Percentiles rank a stretch among this genome's conserved stretches.
Conservation (phyloP, 164 flowering plant species). For the Vitis labrusca region DNA sequence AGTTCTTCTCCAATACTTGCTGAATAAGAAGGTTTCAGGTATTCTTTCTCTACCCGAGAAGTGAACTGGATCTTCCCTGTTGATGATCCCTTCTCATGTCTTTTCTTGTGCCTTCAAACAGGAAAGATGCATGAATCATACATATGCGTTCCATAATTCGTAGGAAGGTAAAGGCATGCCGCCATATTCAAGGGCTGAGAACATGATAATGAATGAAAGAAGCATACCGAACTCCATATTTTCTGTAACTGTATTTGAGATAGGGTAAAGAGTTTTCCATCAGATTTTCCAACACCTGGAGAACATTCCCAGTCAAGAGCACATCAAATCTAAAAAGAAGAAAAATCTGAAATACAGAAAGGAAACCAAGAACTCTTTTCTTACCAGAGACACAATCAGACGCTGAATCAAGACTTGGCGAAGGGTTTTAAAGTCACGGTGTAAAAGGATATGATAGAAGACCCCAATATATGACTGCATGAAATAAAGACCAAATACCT, state of each 20-base stretch:
- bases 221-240: constrained; percentile 68
- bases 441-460: constrained; percentile 83
- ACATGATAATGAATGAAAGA: background rate
- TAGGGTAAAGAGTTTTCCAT: constrained; percentile 80
- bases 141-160: background rate
- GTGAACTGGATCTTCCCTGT: constrained; percentile 49
- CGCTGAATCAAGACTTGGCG: constrained; percentile 86
- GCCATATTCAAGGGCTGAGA: too few species aligned
- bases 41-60: constrained; percentile 90
- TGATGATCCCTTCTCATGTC: constrained; percentile 44
- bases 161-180: background rate
- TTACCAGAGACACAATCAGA: constrained; percentile 76
- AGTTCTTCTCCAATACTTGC: constrained; percentile 86
- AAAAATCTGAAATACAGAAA: background rate
- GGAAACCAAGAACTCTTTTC: background rate
- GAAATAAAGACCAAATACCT: constrained; percentile 97
- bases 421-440: constrained; percentile 76
- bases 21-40: constrained; percentile 73
- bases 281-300: constrained; percentile 79
- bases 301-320: constrained; percentile 5
- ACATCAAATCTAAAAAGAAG: constrained; percentile 1
- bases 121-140: background rate
- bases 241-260: constrained; percentile 78
- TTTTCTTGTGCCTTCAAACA: constrained; percentile 55
- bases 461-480: constrained; percentile 93